These are phyloP conservation scores for Phoma sp. DNA, from an alignment of 2,329 filamentous ascomycete species.

Conservation along the genomic window DNA sequence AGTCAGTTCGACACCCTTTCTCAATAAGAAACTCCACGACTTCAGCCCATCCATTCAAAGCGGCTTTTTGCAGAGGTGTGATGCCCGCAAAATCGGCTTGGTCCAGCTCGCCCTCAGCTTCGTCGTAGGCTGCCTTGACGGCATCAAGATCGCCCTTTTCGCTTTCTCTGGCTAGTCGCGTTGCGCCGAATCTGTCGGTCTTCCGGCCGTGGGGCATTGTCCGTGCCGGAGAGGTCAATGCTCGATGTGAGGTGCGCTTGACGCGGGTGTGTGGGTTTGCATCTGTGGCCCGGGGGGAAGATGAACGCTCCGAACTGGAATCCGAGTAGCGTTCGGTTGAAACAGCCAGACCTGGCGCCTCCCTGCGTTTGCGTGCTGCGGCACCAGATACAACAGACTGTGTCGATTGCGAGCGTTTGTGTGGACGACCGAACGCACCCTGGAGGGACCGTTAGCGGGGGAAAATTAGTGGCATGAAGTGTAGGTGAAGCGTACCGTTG, in stretches of 20 bases:
- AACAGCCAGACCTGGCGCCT: conserved; percentile 40
- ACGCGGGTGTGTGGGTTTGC: conserved; percentile 60
- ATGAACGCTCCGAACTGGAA: conserved; percentile 48
- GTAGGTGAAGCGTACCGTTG: conserved; percentile 22
- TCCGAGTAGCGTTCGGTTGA: conserved; percentile 46
- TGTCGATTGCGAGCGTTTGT: conserved; percentile 50
- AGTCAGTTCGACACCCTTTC: conserved; percentile 84
- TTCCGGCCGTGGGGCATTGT: conserved; percentile 83
- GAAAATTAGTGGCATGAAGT: no score
- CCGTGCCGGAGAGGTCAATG: conserved; percentile 57
- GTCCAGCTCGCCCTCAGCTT: conserved; percentile 87
- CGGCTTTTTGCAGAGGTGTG: conserved; percentile 91
- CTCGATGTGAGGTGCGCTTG: conserved; percentile 68
- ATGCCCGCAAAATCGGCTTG: conserved; percentile 95
- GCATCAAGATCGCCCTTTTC: conserved; percentile 82
- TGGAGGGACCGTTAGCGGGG: background rate
- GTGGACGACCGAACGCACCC: conserved; percentile 41
- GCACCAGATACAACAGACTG: conserved; percentile 43
- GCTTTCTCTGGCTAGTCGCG: conserved; percentile 86
- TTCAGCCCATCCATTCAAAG: conserved; percentile 83
- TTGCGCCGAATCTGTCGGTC: conserved; percentile 91
- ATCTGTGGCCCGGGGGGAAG: conserved; percentile 43
- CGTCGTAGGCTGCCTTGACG: conserved; percentile 76
- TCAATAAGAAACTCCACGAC: conserved; percentile 88
- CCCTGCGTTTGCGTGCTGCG: conserved; percentile 44